phyloP scores from a whole-genome alignment of 805 yeast genomes.

The Myxozyma mucilagina region DNA sequence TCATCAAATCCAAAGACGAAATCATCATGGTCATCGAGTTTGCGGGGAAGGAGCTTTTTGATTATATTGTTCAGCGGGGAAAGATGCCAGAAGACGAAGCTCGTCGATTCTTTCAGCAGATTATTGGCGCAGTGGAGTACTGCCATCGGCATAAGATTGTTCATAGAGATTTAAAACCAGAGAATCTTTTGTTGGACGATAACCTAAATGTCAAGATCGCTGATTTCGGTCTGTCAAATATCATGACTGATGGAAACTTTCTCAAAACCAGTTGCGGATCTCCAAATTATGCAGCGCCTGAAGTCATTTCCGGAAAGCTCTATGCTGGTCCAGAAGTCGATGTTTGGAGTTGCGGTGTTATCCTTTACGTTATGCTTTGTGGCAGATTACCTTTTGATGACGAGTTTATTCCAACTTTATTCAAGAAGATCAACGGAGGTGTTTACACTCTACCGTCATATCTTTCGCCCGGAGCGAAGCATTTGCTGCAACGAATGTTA shows the following conservation, averaged over 20 bases:
- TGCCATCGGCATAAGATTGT: conserved; percentile 96
- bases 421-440: conserved; percentile 87
- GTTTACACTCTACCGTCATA: conserved; percentile 88
- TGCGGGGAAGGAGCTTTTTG: conserved; percentile 95
- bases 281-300: conserved; percentile 98
- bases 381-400: conserved; percentile 96
- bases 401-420: conserved; percentile 90
- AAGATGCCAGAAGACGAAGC: conserved; percentile 89
- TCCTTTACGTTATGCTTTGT: conserved; percentile 91
- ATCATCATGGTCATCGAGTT: conserved; percentile 96
- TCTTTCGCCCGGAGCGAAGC: conserved; percentile 80
- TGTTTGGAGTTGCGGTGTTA: conserved; percentile 97
- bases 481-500: conserved; percentile 80
- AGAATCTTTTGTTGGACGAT: conserved; percentile 84
- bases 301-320: conserved; percentile 88
- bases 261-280: conserved; percentile 94
- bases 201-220: conserved; percentile 91
- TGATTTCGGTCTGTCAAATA: conserved; percentile 90
- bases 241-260: conserved; percentile 97
- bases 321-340: conserved; percentile 99
- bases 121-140: conserved; percentile 93
- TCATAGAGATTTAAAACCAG: conserved; percentile 95
- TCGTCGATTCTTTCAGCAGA: conserved; percentile 91
- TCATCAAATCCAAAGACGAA: conserved; percentile 90
- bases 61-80: conserved; percentile 91